Base-by-base conservation (phyloP, 2,329 filamentous ascomycete species). In the Trichophyton benhamiae region DNA sequence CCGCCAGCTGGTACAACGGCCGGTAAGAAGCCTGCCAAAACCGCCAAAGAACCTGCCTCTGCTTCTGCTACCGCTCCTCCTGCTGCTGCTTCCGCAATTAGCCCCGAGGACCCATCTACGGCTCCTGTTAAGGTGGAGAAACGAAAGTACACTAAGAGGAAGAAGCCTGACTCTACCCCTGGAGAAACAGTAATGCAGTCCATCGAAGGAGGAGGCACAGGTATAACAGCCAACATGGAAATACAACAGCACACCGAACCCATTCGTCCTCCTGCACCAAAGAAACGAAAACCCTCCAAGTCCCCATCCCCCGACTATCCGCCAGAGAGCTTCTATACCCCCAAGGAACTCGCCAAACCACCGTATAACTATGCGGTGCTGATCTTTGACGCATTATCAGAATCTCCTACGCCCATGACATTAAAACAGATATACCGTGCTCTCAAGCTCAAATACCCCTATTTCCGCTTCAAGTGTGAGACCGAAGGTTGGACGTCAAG, bases 401-500 rank as follows among this genome's bases (percentile, higher is more conserved):
- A 82, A 42, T 79, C 82, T 42, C 75, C 75, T 30, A 80, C 75
- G 20, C 78, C 81, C 62, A 83, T 86, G 76, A 84, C 84, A 55
- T 73, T 87, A 33, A 84, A 85, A 67, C 82, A 85, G 67, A 86
- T 87, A 52, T 87, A 87, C 69, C 80, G 82, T 65, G 81, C 82
- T 48, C 79, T 87, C 61, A 82, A 84, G 69, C 76, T 82, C 66
- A 83, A 83, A 64, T 86, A 83, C 67, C 83, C 83, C 0, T 86
- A 82, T 67, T 79, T 79, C 67, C 76, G 76, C 67, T 86, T 82
- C 75, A 83, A 83, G 67, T 84, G 84, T 68, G 81, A 80, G 60
- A 85, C 83, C 0, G 79, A 80, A 65, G 84, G 84, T 13, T 87
- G 84, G 84, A 83, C 85, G 63, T 85, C 82, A 38, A 85, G 83